A percentile compares a stretch with the other conserved stretches of the same genome.
These are phyloP conservation scores for Russula ochroleuca DNA, from an alignment of 768 basidiomycete genomes.

Conservation along the genomic window DNA sequence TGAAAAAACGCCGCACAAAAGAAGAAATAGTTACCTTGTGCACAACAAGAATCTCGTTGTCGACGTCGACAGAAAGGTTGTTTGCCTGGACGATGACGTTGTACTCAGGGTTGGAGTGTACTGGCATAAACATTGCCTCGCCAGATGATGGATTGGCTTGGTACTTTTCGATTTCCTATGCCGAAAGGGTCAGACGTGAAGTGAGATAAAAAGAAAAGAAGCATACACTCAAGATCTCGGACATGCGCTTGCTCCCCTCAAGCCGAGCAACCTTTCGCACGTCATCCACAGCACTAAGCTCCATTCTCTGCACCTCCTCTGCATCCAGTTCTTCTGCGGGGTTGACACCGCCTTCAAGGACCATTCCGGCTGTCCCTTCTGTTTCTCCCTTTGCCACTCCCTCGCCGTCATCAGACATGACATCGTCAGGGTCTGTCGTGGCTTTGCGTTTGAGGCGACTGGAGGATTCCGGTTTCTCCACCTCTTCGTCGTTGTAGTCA, in stretches of 20 bases:
- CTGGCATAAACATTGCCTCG: conserved; percentile 71
- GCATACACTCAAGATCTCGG: conserved; percentile 75
- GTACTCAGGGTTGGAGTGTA: conserved; percentile 93
- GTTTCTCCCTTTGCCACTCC: conserved; percentile 42
- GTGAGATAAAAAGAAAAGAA: neutral
- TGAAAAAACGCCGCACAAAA: conserved; percentile 6
- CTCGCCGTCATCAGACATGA: conserved; percentile 54
- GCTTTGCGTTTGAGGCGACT: conserved; percentile 64
- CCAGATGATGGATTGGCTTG: conserved; percentile 72
- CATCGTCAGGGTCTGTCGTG: conserved; percentile 44
- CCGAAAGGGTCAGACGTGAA: neutral
- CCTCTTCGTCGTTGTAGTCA: conserved; percentile 43
- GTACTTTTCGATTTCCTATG: conserved; percentile 89
- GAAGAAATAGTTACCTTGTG: conserved; percentile 64
- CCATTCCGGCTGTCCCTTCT: conserved; percentile 49
- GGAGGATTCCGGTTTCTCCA: conserved; percentile 30
- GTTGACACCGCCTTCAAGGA: conserved; percentile 80
- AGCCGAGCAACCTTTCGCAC: conserved; percentile 86
- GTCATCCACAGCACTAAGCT: conserved; percentile 78
- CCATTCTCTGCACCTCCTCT: conserved; percentile 94
- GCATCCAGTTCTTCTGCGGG: conserved; percentile 95
- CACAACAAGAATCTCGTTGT: conserved; percentile 95
- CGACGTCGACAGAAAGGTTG: conserved; percentile 95
- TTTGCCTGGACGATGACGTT: conserved; percentile 95
- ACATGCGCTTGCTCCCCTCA: conserved; percentile 81